A percentile compares a stretch with the other conserved stretches of the same genome.
These are phyloP conservation scores for Ceratocystis destructans DNA, from an alignment of 2,329 filamentous ascomycete species.

Conservation along the genomic window DNA sequence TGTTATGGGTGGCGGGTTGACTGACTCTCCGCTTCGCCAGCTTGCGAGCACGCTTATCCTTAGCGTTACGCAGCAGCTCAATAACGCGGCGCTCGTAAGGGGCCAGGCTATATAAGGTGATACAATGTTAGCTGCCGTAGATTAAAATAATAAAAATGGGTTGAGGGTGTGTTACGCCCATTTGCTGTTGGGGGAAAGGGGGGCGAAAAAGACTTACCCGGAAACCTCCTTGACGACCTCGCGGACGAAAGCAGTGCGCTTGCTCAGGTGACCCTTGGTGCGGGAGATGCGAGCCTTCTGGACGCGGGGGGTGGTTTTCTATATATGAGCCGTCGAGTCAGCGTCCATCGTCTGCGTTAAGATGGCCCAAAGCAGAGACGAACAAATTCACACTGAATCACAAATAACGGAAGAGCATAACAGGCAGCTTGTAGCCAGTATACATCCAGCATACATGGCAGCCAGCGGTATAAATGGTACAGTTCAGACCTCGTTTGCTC, in stretches of 20 bases:
- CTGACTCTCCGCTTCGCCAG: constrained; percentile 96
- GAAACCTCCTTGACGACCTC: constrained; percentile 98
- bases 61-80: constrained; percentile 96
- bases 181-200: not conserved
- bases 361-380: constrained; percentile 20
- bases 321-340: constrained; percentile 38
- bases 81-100: constrained; percentile 98
- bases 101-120: constrained; percentile 49
- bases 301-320: constrained; percentile 74
- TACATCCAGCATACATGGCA: not conserved
- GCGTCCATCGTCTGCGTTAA: constrained; percentile 47
- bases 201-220: constrained; percentile 47
- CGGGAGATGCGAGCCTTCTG: constrained; percentile 65
- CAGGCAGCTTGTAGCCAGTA: not conserved
- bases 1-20: constrained; percentile 22
- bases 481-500: not conserved
- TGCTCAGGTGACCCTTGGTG: constrained; percentile 92
- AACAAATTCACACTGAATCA: constrained; percentile 12
- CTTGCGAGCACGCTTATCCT: constrained; percentile 98
- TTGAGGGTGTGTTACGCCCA: not conserved
- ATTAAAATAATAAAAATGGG: not conserved
- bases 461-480: not conserved
- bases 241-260: constrained; percentile 91
- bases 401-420: not conserved
- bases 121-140: not conserved